Evolutionary conservation across 1,284 basidiomycete species (phyloP).

Genomic region (Austroboletus niveus): DNA sequence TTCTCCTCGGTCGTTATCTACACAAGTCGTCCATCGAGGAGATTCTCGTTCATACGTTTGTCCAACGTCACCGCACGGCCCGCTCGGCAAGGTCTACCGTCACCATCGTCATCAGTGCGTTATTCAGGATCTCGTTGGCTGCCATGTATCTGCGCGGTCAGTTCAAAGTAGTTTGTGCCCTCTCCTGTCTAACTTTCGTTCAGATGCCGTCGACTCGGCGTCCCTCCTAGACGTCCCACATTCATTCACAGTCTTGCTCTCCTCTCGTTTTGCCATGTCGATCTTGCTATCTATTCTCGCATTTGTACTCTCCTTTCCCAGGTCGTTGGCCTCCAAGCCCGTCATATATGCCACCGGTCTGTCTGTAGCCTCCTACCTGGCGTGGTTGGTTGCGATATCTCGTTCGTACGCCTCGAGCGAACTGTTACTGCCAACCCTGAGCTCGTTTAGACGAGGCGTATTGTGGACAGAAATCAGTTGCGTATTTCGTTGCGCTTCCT

Average conservation of each 20-base stretch:
- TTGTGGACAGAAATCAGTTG: slow-evolving; percentile 65
- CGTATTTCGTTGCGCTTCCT: slow-evolving; percentile 28
- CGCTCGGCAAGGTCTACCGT: slow-evolving; percentile 41
- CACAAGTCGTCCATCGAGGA: slow-evolving; percentile 63
- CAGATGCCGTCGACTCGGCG: slow-evolving; percentile 54
- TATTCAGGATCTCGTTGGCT: slow-evolving; percentile 50
- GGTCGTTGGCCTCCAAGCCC: slow-evolving; percentile 50
- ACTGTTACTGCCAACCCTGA: slow-evolving; percentile 34
- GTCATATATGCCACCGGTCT: slow-evolving; percentile 55
- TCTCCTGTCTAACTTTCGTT: slow-evolving; percentile 2
- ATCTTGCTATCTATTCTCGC: slow-evolving; percentile 43
- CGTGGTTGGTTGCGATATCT: slow-evolving; percentile 54
- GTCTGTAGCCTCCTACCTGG: slow-evolving; percentile 54
- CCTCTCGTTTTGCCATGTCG: slow-evolving; percentile 35
- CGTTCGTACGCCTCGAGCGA: slow-evolving; percentile 49
- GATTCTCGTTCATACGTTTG: slow-evolving; percentile 58
- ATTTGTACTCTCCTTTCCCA: slow-evolving; percentile 50
- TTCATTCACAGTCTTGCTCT: slow-evolving; percentile 18
- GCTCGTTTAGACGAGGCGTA: slow-evolving; percentile 43
- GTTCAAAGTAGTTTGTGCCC: slow-evolving; percentile 28
- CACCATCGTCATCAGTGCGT: slow-evolving; percentile 39
- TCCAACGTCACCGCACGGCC: slow-evolving; percentile 52
- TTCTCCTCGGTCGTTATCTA: slow-evolving; percentile 68
- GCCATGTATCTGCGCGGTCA: slow-evolving; percentile 63
- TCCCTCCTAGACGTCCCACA: slow-evolving; percentile 42